These are phyloP conservation scores for Suillus americanus DNA, from an alignment of 768 basidiomycete species.

Conservation along the genomic window DNA sequence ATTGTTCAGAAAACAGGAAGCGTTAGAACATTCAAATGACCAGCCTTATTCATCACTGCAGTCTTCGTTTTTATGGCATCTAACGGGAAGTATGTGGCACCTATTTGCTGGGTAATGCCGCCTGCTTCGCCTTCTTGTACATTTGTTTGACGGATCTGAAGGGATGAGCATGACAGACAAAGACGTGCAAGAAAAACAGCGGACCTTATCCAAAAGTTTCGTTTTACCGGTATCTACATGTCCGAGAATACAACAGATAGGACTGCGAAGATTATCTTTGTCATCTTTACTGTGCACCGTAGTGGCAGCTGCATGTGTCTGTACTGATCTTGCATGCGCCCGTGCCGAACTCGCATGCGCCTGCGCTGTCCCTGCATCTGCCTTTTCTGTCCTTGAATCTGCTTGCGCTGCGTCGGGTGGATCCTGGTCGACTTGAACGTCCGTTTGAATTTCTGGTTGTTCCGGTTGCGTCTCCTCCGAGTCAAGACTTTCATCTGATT, in stretches of 20 bases:
- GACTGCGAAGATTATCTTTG: conserved; percentile 90
- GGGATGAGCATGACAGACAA: conserved; percentile 8
- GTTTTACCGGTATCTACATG: conserved; percentile 99
- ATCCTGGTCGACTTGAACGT: background rate
- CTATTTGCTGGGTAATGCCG: conserved; percentile 99
- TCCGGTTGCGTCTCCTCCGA: conserved; percentile 24
- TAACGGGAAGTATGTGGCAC: conserved; percentile 98
- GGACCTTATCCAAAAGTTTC: conserved; percentile 92
- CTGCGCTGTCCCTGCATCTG: background rate
- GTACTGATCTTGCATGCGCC: conserved; percentile 39
- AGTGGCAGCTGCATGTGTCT: conserved; percentile 81
- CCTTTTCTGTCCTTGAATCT: background rate
- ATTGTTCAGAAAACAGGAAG: conserved; percentile 10
- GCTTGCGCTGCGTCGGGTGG: too few relatives aligned
- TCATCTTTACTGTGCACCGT: conserved; percentile 87
- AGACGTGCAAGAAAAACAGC: conserved; percentile 16
- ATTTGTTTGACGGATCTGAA: conserved; percentile 97
- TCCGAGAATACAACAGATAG: conserved; percentile 98
- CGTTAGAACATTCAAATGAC: conserved; percentile 11
- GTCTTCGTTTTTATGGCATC: conserved; percentile 95
- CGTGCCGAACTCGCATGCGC: background rate
- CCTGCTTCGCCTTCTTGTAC: conserved; percentile 99
- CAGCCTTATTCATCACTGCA: conserved; percentile 83
- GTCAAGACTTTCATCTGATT: conserved; percentile 39
- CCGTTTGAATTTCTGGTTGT: background rate